Evolutionary conservation across 2,329 filamentous ascomycete genomes (phyloP), one percentile per base, ranked within the genome.

Genomic region (Dendryphion nanum): DNA sequence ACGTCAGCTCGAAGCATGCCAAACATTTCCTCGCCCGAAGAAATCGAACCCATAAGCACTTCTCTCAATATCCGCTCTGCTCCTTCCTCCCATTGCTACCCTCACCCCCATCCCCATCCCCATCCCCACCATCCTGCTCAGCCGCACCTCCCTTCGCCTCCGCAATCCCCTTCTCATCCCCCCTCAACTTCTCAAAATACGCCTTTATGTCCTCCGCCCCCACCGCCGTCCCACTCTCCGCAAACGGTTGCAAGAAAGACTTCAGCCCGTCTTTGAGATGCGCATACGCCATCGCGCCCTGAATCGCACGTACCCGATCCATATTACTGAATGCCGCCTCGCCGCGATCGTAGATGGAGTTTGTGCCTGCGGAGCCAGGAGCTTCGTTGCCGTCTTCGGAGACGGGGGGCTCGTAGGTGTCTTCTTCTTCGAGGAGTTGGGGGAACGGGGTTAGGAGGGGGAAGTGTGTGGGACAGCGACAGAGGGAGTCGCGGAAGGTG

Each of bases 211-310:
- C 90, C 60, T 98, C 93, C 1, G 91, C 91, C 2, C 89, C 84
- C 16, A 98, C 90, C 0, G 87, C 83, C 64, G 86, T 74, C 1
- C 91, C 91, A 46, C 85, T 94, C 61, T 96, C 89, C 0, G 93
- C 93, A 63, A 95, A 98, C 30, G 94, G 86, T 67, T 90, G 82
- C 56, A 98, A 81, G 63, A 98, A 97, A 0, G 84, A 83, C 73
- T 91, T 95, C n/a, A 98, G 81, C 61, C 91, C 90, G 59, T 97
- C 90, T 60, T 94, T 93, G 43, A 98, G 77, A 56, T 95, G 86
- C 57, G 97, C 96, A 68, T 97, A 98, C 0, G 90, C 91, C 89
- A 97, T 96, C 31, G 95, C 91, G 13, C 93, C 93, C 64, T 98
- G 66, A 39, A 98, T 95, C 4, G 93, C 93, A 12, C 84, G 78